Base-by-base conservation (phyloP, 2,329 filamentous ascomycete genomes). In the Cordyceps farinosa region DNA sequence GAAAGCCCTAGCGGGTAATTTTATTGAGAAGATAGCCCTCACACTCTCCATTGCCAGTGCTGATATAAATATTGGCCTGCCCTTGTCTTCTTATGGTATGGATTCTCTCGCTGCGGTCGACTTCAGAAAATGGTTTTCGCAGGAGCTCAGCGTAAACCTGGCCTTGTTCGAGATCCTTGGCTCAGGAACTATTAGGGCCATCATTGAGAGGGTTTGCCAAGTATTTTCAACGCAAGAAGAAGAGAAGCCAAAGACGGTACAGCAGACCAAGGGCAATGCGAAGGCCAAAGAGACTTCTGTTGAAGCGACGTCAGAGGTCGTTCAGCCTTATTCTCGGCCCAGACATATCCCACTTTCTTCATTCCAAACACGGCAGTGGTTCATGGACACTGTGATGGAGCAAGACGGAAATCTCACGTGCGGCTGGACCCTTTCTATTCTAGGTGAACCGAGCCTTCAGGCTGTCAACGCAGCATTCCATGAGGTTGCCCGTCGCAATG, bases 301-400 rank as follows among this genome's bases (percentile, higher is more conserved):
- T 3, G 30, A 38, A 9, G 3, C n/a, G n/a, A 17, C 30, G 1
- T 34, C 30, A 10, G 55, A 50, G 32, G 11, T 58, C 1, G 5
- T 36, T 29, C n/a, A 48, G 5, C 44, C 55, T 2, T 8, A 3
- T 2, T 17, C 44, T 29, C 44, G 55, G 2, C 55, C 55, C 2
- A 29, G 40, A 5, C 38, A 40, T 47, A 50, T 58, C 5, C 55
- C 55, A 0, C 55, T 58, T 29, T 58, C 55, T 36, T 58, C 55
- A 9, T 58, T 58, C 29, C 55, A 58, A n/a, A 57, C 54, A 9
- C 54, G 54, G 5, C 54, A 47, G 11, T 57, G 54, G 54, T 57
- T 57, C 42, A 57, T 57, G 54, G 54, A 57, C 29, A 57, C 54
- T 22, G 42, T 57, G 15, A 57, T 57, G 54, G 54, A 57, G 42